Base-by-base conservation (phyloP, 1,284 basidiomycete species). In the Leccinum solheimii region DNA sequence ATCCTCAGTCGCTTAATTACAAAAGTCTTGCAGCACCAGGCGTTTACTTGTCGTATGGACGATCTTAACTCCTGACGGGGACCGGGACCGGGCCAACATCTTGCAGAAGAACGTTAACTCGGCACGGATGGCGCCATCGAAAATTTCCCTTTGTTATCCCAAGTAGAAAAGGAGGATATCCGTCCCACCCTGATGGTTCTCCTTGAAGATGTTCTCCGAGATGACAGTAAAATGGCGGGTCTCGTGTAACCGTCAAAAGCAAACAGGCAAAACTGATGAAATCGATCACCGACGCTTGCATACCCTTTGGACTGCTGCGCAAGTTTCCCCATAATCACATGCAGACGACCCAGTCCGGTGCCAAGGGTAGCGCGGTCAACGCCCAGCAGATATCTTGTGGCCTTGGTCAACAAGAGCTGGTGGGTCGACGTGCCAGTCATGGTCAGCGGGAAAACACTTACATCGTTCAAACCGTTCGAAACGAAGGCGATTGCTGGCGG, bases 11-110 rank as follows among this genome's bases (percentile, higher is more conserved):
- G 97, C 58, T 80, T 98, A 53, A 95, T 99, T 77, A 98, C 97
- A 58, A 98, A 98, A 75, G 99, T 94, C 79, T 82, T 99, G 55
- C 97, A 99, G 73, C 93, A 95, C 72, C 91, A 95, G 45, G 97
- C 95, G 0, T 99, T 99, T 79, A 96, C 97, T 3, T 99, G 97
- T 79, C 89, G 97, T 51, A 98, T 99, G 94, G 97, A 99, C 78
- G 97, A 99, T 79, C 82, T 83, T 99, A 45, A 98, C 95, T 21
- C 83, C 84, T 0, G 85, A 88, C 62, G 97, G 95, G 32, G 91
- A 99, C 75, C 75, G 77, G 36, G 81, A 81, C 61, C 85, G 97
- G 62, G 80, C 83, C 59, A 80, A 87, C 56, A 83, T 98, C 54
- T 78, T 99, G 14, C 79, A 84, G 48, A 81, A 85, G 19, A 92